Evolutionary conservation across 2,329 filamentous ascomycete species (phyloP), one percentile per base, ranked within the genome.

Genomic region (Dactylellina sp.): DNA sequence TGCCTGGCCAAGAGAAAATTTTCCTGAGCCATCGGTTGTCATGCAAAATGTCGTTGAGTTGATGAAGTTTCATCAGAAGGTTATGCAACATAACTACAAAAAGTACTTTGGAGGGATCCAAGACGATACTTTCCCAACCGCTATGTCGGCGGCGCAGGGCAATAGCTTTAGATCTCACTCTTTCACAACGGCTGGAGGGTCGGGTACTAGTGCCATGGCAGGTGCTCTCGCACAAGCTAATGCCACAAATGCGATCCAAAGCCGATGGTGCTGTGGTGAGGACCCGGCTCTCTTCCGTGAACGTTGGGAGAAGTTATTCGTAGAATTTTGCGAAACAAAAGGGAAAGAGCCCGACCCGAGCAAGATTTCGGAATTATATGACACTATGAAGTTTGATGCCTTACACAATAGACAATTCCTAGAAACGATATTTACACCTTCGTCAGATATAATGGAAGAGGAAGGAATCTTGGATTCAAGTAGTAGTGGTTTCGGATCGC

Each of bases 351-450:
- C 98, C 16, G 95, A 99, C 81, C 96, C 96, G 16, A 97, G 93
- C 84, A 99, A 99, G 83, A 94, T 99, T 75, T 97, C 93, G 3
- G 95, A 99, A 83, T 86, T 99, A 1, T 99, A 99, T 81, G 95
- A 99, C 81, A 98, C 94, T 18, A 98, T 99, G 95, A 99, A 99
- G 81, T 99, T 98, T 76, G 95, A 99, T 81, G 95, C 95, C 0
- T 85, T 99, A 12, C 96, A 99, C 82, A 99, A 99, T 80, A 89
- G 95, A 1, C 92, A 93, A 75, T 99, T 99, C 79, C 84, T 99
- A 2, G 95, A 99, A 81, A 98, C 95, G 92, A 90, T 97, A 0
- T 99, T 99, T 78, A 96, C 93, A 14, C 95, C 95, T 1, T 89
- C 91, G 35, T 89, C 88, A 78, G 86, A 85, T 70, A 91, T 96